Conservation (phyloP, 257 asterid species). For the Solanum corneliomulleri region DNA sequence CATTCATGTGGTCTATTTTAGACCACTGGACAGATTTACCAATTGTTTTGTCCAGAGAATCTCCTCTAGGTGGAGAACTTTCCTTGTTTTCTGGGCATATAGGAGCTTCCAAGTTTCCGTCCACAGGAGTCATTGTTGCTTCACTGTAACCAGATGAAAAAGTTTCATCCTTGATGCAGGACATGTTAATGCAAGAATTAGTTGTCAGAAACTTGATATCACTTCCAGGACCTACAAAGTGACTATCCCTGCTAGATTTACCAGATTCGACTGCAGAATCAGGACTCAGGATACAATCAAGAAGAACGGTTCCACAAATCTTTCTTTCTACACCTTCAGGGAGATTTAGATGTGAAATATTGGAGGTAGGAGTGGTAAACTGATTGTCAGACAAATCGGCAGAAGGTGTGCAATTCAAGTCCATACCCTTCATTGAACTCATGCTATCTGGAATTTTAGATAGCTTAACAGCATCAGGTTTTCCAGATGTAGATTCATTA, state of each 20-base stretch:
- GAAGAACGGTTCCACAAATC: not conserved
- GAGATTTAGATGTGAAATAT: not conserved
- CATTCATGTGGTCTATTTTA: not conserved
- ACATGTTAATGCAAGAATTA: conserved; percentile 15
- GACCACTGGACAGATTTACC: conserved; percentile 6
- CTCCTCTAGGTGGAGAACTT: conserved; percentile 42
- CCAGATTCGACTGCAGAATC: not conserved
- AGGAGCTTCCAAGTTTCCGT: conserved; percentile 28
- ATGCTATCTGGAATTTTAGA: conserved; percentile 7
- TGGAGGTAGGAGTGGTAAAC: not conserved
- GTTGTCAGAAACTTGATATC: conserved; percentile 4
- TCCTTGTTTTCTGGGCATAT: conserved; percentile 50
- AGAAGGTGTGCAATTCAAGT: conserved; percentile 34
- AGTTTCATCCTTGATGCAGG: conserved; percentile 5
- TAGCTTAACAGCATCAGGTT: not conserved
- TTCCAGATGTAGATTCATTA: not conserved
- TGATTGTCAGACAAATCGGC: not conserved
- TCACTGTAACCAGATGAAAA: not conserved
- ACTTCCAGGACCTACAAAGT: not conserved
- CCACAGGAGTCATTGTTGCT: not conserved
- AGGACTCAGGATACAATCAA: not conserved
- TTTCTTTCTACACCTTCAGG: not conserved
- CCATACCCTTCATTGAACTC: conserved; percentile 13
- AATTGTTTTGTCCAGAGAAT: conserved; percentile 24
- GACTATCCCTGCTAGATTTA: not conserved